Evolutionary conservation across 208 protist species (phyloP).

Genomic region (Sergeia podlipaevii): DNA sequence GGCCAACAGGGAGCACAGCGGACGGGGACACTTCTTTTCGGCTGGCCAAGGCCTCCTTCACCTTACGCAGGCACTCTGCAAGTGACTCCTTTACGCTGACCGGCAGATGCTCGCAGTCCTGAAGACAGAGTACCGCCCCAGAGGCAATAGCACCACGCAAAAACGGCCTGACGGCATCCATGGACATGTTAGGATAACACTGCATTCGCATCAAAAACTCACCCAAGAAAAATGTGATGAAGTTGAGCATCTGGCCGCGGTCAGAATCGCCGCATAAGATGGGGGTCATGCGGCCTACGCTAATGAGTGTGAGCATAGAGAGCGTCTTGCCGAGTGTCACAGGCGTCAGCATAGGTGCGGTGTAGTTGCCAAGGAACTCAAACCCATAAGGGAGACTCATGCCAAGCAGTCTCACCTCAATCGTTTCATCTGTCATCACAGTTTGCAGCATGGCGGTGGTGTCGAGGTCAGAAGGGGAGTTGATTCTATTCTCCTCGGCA

Average conservation of each 20-base stretch:
- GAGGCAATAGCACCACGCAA: conserved; percentile 59
- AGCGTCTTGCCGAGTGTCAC: conserved; percentile 27
- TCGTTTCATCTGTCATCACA: conserved; percentile 43
- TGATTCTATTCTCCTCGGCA: conserved; percentile 38
- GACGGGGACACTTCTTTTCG: conserved; percentile 1
- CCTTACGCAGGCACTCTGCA: conserved; percentile 8
- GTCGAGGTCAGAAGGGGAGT: conserved; percentile 53
- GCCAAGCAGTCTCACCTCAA: conserved; percentile 52
- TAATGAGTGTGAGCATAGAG: conserved; percentile 10
- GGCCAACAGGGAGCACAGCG: conserved; percentile 25
- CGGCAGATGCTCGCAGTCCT: conserved; percentile 41
- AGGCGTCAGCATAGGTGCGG: conserved; percentile 36
- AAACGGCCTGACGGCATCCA: conserved; percentile 28
- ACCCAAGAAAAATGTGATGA: conserved; percentile 32
- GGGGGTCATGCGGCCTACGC: conserved; percentile 20
- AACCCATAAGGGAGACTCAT: conserved; percentile 60
- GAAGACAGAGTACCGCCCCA: conserved; percentile 59
- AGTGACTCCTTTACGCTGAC: conserved; percentile 13
- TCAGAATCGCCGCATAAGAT: conserved; percentile 18
- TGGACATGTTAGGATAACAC: conserved; percentile 26
- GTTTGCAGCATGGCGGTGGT: conserved; percentile 73
- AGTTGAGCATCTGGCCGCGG: conserved; percentile 15
- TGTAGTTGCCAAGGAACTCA: conserved; percentile 77
- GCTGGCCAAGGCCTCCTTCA: background rate
- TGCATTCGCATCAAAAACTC: conserved; percentile 61